These are phyloP conservation scores for Cryptococcus jaspeensis DNA, from an alignment of 1,284 basidiomycete species.

Conservation along the genomic window DNA sequence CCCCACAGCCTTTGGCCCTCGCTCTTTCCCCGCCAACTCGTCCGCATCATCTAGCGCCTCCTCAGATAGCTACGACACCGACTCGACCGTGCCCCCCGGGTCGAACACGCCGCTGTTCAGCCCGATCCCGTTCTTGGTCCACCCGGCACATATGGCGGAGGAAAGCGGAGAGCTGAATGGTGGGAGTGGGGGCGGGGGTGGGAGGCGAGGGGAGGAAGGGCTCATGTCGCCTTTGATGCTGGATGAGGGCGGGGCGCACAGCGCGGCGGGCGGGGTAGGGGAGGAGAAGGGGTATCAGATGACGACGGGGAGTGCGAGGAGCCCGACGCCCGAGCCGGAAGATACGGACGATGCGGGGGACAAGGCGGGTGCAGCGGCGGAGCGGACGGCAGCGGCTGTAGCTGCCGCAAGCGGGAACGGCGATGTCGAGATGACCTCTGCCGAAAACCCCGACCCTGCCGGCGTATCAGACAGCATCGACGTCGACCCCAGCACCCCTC, in stretches of 20 bases:
- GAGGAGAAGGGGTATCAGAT: not conserved
- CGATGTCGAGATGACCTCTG: conserved; percentile 16
- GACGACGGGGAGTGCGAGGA: conserved; percentile 10
- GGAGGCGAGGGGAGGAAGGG: conserved; percentile 22
- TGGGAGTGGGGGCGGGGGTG: conserved; percentile 2
- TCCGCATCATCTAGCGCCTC: conserved; percentile 55
- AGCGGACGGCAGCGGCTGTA: not conserved
- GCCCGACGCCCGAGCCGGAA: conserved; percentile 45
- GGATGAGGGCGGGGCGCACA: conserved; percentile 12
- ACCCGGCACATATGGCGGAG: conserved; percentile 13
- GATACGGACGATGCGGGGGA: conserved; percentile 5
- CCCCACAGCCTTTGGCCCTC: not conserved
- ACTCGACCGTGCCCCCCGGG: conserved; percentile 43
- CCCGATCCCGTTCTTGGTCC: conserved; percentile 49
- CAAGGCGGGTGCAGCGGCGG: not conserved
- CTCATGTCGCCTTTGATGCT: conserved; percentile 44
- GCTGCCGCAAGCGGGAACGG: no score
- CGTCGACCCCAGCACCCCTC: not conserved
- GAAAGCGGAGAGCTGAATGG: conserved; percentile 14
- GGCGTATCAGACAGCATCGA: no score
- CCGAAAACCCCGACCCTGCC: no score
- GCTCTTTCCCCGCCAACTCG: conserved; percentile 2
- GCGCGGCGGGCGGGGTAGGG: not conserved
- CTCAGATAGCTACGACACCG: conserved; percentile 17
- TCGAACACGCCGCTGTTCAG: conserved; percentile 50